Evolutionary conservation across 345 rosid genomes (phyloP).

Genomic region (Eucalyptus marginata): DNA sequence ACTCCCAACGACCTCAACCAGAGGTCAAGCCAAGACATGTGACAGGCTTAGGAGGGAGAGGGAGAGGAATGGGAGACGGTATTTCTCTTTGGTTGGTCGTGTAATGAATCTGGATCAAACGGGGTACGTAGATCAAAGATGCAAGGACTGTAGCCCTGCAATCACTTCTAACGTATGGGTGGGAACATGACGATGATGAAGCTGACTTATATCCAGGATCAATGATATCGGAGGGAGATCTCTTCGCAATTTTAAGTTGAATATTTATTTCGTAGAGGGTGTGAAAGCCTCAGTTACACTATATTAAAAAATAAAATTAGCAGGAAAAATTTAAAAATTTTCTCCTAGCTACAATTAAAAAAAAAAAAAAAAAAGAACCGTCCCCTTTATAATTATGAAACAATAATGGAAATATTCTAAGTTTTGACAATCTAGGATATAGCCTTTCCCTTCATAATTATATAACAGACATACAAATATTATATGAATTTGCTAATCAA

Average conservation of each 20-base stretch:
- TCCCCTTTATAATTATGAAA: not conserved
- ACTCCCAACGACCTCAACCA: not conserved
- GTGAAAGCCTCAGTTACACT: not conserved
- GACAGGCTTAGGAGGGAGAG: not conserved
- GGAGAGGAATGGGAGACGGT: not conserved
- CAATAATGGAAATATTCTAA: not conserved
- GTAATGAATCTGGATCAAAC: no score
- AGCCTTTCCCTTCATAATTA: not conserved
- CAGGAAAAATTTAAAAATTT: not conserved
- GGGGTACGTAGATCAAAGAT: not conserved
- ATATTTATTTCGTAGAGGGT: not conserved
- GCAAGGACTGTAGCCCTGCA: not conserved
- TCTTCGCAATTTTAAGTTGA: not conserved
- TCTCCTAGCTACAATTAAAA: not conserved
- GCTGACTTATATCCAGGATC: not conserved
- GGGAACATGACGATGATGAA: not conserved
- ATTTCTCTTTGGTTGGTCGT: not conserved
- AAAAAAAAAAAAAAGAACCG: rapidly evolving
- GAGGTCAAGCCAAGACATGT: not conserved
- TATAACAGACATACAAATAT: no score
- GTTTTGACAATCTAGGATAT: not conserved
- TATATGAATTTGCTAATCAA: not conserved
- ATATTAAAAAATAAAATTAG: not conserved
- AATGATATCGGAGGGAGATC: not conserved
- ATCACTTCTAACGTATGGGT: not conserved